Percentiles rank a stretch among this genome's conserved stretches.
Evolutionary conservation across 345 rosid genomes (phyloP).

Genomic region (Pelargonium nanum): DNA sequence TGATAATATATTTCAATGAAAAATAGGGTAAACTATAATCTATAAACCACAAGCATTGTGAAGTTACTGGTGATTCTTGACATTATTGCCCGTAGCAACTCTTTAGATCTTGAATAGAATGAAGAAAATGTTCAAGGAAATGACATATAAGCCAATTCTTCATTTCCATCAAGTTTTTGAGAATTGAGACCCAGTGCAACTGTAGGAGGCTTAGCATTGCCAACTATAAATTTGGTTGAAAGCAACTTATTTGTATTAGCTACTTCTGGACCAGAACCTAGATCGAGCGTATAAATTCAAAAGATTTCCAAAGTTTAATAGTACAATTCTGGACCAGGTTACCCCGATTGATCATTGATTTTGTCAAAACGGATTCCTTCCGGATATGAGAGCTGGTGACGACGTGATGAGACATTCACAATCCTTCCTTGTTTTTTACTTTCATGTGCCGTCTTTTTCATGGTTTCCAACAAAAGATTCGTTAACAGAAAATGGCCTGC

Average conservation of each 20-base stretch:
- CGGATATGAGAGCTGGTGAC: slow-evolving; percentile 23
- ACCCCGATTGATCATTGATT: slow-evolving; percentile 35
- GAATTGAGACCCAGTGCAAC: too few species aligned
- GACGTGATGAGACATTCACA: slow-evolving; percentile 31
- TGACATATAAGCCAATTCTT: not conserved
- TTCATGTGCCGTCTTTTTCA: slow-evolving; percentile 32
- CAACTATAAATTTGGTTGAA: not conserved
- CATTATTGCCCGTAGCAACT: too few species aligned
- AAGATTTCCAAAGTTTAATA: not conserved
- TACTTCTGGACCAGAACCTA: too few species aligned
- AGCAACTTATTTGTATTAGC: too few species aligned
- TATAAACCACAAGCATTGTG: too few species aligned
- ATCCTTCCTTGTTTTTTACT: slow-evolving; percentile 40
- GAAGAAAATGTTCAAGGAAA: not conserved
- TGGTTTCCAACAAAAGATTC: slow-evolving; percentile 31
- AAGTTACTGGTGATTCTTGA: too few species aligned
- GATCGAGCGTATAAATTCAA: not conserved
- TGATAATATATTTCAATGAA: too few species aligned
- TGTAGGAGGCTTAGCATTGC: too few species aligned
- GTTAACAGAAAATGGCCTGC: slow-evolving; percentile 50
- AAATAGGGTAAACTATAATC: too few species aligned
- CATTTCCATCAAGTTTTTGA: too few species aligned
- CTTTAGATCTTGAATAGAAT: not conserved
- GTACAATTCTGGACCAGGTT: not conserved
- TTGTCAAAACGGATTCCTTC: slow-evolving; percentile 39